These are phyloP conservation scores for Aureobasidium vineae DNA, from an alignment of 2,329 filamentous ascomycete genomes.

Conservation along the genomic window DNA sequence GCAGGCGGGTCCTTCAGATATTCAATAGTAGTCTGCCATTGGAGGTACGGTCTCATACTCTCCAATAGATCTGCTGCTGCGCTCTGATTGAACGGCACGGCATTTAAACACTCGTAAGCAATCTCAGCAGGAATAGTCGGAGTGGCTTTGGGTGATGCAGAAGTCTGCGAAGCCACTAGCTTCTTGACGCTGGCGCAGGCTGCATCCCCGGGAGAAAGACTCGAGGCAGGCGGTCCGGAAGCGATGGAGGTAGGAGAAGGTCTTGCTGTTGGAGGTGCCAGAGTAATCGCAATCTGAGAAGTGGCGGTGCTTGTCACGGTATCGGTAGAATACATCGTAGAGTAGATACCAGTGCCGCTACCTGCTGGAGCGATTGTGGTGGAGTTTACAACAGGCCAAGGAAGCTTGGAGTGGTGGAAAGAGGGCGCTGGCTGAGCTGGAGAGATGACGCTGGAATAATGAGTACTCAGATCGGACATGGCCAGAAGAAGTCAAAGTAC, in stretches of 20 bases:
- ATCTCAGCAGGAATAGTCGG: slow-evolving; percentile 46
- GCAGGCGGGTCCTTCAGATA: slow-evolving; percentile 46
- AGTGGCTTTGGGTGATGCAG: slow-evolving; percentile 30
- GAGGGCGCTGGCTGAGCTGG: neutral
- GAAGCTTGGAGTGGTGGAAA: too few species aligned
- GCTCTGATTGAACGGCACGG: slow-evolving; percentile 47
- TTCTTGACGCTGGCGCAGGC: neutral
- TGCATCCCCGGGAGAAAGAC: neutral
- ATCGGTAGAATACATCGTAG: too few species aligned
- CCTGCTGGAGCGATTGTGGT: too few species aligned
- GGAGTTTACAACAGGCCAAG: too few species aligned
- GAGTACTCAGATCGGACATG: too few species aligned
- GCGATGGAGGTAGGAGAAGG: too few species aligned
- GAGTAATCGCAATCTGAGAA: too few species aligned
- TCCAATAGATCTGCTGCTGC: slow-evolving; percentile 43
- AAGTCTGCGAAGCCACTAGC: slow-evolving; percentile 31
- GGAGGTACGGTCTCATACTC: slow-evolving; percentile 46
- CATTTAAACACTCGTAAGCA: slow-evolving; percentile 49
- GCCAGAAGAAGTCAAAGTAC: too few species aligned
- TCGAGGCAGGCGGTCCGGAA: too few species aligned
- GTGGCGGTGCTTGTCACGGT: too few species aligned
- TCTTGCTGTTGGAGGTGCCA: too few species aligned
- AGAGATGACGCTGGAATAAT: neutral
- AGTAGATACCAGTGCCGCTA: too few species aligned
- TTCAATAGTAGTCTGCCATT: slow-evolving; percentile 48